These are phyloP conservation scores for Nemania bipapillata DNA, from an alignment of 2,329 filamentous ascomycete species.

Conservation along the genomic window DNA sequence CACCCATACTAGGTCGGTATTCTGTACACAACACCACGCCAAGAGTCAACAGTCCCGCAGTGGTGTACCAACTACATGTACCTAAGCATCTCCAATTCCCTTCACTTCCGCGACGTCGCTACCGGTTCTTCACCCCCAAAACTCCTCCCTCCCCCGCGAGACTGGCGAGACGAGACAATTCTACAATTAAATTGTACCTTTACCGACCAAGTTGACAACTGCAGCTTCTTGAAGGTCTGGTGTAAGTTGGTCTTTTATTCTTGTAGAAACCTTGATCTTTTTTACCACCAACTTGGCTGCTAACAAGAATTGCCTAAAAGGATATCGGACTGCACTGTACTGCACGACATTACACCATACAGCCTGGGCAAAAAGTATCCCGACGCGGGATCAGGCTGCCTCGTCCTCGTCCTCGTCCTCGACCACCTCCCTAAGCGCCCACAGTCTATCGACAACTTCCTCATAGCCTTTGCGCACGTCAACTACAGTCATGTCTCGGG, in stretches of 20 bases:
- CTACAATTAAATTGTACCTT: slow-evolving; percentile 11
- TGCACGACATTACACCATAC: slow-evolving; percentile 23
- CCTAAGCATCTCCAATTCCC: slow-evolving; percentile 35
- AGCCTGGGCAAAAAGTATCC: slow-evolving; percentile 40
- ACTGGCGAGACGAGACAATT: slow-evolving; percentile 12
- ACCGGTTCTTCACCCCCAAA: slow-evolving; percentile 20
- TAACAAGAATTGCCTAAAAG: slow-evolving; percentile 30
- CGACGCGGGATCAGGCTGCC: slow-evolving; percentile 41
- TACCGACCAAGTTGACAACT: slow-evolving; percentile 12
- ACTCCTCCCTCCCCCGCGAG: slow-evolving; percentile 19
- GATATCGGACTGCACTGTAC: slow-evolving; percentile 1
- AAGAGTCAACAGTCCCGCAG: slow-evolving; percentile 19
- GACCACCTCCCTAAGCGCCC: slow-evolving; percentile 41
- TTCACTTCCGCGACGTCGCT: slow-evolving; percentile 36
- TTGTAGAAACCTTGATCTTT: slow-evolving; percentile 35
- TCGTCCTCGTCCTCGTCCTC: slow-evolving; percentile 45
- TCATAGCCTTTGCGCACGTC: slow-evolving; percentile 39
- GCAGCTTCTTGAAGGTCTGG: slow-evolving; percentile 1
- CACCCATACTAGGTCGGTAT: background rate
- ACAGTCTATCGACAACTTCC: slow-evolving; percentile 30
- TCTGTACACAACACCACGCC: background rate
- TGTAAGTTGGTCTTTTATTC: slow-evolving; percentile 3
- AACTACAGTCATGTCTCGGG: slow-evolving; percentile 54
- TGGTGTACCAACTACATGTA: slow-evolving; percentile 15
- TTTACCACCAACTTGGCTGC: slow-evolving; percentile 27